A percentile compares a stretch with the other conserved stretches of the same genome.
Evolutionary conservation across 306 rosid genomes (phyloP).

Genomic region (Cyamopsis tetragonoloba): DNA sequence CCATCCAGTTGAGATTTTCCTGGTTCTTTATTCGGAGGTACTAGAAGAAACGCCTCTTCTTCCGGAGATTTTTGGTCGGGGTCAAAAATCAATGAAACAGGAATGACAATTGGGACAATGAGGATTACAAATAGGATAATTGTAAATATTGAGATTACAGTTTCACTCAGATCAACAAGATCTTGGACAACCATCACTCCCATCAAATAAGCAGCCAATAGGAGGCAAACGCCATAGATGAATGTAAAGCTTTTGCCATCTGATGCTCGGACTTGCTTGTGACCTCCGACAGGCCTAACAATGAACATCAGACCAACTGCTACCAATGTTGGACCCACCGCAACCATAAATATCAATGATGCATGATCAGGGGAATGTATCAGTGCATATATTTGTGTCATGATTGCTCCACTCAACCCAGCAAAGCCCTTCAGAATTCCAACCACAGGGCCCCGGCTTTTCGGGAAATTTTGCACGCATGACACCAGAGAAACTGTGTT

Average conservation of each 20-base stretch:
- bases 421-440: constrained; percentile 96
- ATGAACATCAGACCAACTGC: constrained; percentile 67
- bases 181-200: constrained; percentile 88
- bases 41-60: constrained; percentile 59
- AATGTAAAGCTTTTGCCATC: constrained; percentile 58
- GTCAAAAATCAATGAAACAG: constrained; percentile 44
- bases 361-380: constrained; percentile 73
- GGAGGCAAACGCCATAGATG: constrained; percentile 71
- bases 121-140: constrained; percentile 50
- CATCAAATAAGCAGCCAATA: constrained; percentile 85
- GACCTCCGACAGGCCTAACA: constrained; percentile 86
- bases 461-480: constrained; percentile 92
- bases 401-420: constrained; percentile 87
- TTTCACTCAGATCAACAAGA: constrained; percentile 49
- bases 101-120: constrained; percentile 63
- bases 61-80: constrained; percentile 36
- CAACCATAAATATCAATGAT: constrained; percentile 77
- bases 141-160: constrained; percentile 45
- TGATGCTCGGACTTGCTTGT: constrained; percentile 62
- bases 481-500: constrained; percentile 87
- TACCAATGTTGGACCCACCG: constrained; percentile 80
- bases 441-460: constrained; percentile 88
- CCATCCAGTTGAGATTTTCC: constrained; percentile 36
- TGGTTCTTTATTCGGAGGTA: constrained; percentile 36
- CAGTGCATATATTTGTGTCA: constrained; percentile 80